Base-by-base conservation (phyloP, 371 early-diverging fungal species). In the Lichtheimia ramosa region DNA sequence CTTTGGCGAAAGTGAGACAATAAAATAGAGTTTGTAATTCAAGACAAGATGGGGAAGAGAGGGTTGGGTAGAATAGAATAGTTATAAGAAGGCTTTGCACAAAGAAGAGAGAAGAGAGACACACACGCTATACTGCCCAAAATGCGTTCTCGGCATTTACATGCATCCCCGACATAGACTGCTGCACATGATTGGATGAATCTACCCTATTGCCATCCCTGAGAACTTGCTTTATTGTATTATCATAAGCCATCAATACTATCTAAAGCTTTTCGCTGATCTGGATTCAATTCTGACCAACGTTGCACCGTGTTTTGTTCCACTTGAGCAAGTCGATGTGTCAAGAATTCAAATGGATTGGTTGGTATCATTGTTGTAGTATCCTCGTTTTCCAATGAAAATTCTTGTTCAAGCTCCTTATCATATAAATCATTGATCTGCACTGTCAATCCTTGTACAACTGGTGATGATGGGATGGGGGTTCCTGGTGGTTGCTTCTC, bases 341-440 rank as follows among this genome's bases (percentile, higher is more conserved):
- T 62, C n/a, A 75, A 20, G 3, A 70, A 69, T 43, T 69, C 65
- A 39, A 67, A 69, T 0, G 68, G 68, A 18, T 73, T 25, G 3
- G 42, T 7, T 5, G 14, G 12, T 3, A 24, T 43, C n/a, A n/a
- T n/a, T 3, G 10, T 18, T 15, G n/a, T 43, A 14, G 20, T 23
- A 50, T 57, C 43, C 13, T 28, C 40, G 18, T 39, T 14, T 6
- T 46, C 39, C 34, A 21, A 4, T 15, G 58, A 60, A 34, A 76
- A 73, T 51, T 70, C 74, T 15, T 59, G 46, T 2, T 65, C 48
- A 6, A 76, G 40, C 21, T 69, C 71, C 23, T 69, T 64, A 3
- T 54, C 27, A 43, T 76, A 76, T 0, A 76, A 14, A n/a, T 65
- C 67, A 28, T 67, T 65, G 15, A 76, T 71, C 27, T 68, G 67